Evolutionary conservation across 768 basidiomycete species (phyloP).

Genomic region (Obba rivulosa): DNA sequence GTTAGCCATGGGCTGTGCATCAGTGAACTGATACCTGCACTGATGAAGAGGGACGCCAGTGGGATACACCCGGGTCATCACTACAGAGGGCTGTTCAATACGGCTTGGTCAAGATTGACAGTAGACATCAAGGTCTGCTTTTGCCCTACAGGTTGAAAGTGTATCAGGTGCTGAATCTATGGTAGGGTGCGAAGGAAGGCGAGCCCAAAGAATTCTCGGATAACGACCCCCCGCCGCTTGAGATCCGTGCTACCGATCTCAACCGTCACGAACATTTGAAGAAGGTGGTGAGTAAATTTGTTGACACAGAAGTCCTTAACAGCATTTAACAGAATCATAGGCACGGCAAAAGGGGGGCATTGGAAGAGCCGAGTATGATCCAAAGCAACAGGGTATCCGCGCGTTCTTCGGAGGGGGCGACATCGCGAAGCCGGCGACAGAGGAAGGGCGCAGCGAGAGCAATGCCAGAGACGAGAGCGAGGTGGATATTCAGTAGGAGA

Average conservation of each 20-base stretch:
- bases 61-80: slow-evolving; percentile 29
- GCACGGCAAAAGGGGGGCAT: slow-evolving; percentile 75
- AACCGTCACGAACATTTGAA: slow-evolving; percentile 53
- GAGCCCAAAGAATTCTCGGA: slow-evolving; percentile 20
- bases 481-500: slow-evolving; percentile 11
- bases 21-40: slow-evolving; percentile 40
- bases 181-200: slow-evolving; percentile 25
- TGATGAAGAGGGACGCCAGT: slow-evolving; percentile 38
- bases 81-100: slow-evolving; percentile 56
- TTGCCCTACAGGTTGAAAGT: not conserved
- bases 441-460: slow-evolving; percentile 23
- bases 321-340: slow-evolving; percentile 22
- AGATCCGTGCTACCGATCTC: slow-evolving; percentile 43
- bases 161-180: not conserved
- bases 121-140: slow-evolving; percentile 41
- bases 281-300: slow-evolving; percentile 43
- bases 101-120: slow-evolving; percentile 59
- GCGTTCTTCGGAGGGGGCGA: slow-evolving; percentile 55
- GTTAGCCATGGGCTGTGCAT: slow-evolving; percentile 78
- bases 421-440: slow-evolving; percentile 1
- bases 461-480: slow-evolving; percentile 25
- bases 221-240: slow-evolving; percentile 27
- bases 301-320: not conserved
- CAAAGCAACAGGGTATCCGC: slow-evolving; percentile 69
- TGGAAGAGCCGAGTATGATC: slow-evolving; percentile 64